Evolutionary conservation across 176 grass and related monocot genomes (phyloP).

Genomic region (Aegilops umbellulata): DNA sequence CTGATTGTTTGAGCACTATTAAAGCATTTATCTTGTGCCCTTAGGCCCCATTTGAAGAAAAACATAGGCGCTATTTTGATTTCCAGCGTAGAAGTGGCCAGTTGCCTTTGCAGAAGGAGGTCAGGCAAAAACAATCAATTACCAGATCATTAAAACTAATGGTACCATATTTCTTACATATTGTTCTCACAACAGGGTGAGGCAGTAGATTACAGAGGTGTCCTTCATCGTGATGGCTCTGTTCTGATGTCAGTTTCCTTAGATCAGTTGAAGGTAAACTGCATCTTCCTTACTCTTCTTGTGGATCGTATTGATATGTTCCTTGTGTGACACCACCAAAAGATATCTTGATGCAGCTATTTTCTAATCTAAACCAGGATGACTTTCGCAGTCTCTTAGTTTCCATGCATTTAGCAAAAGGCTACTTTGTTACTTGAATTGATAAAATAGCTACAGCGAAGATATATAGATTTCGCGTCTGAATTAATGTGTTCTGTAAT

Average conservation of each 20-base stretch:
- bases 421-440: not conserved
- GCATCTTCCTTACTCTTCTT: not conserved
- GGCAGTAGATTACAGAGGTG: conserved; percentile 94
- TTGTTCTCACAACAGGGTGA: conserved; percentile 55
- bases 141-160: not conserved
- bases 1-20: conserved; percentile 1
- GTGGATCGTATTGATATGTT: not conserved
- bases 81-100: conserved; percentile 96
- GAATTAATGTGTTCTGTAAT: conserved; percentile 24
- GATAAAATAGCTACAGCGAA: not conserved
- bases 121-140: conserved; percentile 32
- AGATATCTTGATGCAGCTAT: not conserved
- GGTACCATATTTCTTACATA: conserved; percentile 21
- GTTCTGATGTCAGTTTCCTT: conserved; percentile 95
- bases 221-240: conserved; percentile 96
- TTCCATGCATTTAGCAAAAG: conserved; percentile 7
- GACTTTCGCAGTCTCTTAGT: not conserved
- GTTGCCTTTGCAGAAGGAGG: conserved; percentile 94
- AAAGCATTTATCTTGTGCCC: conserved; percentile 25
- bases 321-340: not conserved
- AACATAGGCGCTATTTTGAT: conserved; percentile 90
- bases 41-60: conserved; percentile 88
- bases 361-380: not conserved
- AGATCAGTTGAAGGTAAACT: conserved; percentile 77
- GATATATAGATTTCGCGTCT: not conserved